These are phyloP conservation scores for Cutaneotrichosporon mucoides DNA, from an alignment of 1,284 basidiomycete genomes.

Conservation along the genomic window DNA sequence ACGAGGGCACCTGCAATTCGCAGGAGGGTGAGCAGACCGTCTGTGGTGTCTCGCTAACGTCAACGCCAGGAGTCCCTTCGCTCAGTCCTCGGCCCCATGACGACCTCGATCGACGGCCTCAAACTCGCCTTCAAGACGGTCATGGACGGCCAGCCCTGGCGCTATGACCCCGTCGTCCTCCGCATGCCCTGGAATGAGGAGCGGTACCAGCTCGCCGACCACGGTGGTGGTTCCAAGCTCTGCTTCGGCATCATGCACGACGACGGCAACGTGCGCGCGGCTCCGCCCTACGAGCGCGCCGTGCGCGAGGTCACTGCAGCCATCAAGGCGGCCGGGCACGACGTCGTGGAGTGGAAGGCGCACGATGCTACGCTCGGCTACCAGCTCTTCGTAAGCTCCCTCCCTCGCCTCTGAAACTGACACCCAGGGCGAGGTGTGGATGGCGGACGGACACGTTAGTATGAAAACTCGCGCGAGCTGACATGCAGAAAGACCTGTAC, in stretches of 20 bases:
- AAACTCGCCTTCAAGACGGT: conserved; percentile 49
- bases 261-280: conserved; percentile 58
- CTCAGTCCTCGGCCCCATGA: conserved; percentile 66
- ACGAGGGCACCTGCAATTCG: background rate
- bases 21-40: background rate
- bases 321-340: conserved; percentile 61
- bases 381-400: background rate
- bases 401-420: no score
- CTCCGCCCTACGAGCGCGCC: conserved; percentile 64
- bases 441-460: conserved; percentile 13
- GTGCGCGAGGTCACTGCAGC: conserved; percentile 58
- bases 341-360: conserved; percentile 46
- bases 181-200: conserved; percentile 62
- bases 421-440: background rate
- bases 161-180: conserved; percentile 59
- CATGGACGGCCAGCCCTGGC: conserved; percentile 58
- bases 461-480: background rate
- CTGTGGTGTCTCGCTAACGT: conserved; percentile 58
- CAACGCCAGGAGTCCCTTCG: conserved; percentile 62
- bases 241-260: conserved; percentile 47
- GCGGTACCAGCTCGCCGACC: conserved; percentile 54
- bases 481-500: background rate
- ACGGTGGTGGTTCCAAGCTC: background rate
- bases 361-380: background rate
- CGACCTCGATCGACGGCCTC: conserved; percentile 56